phyloP scores from a whole-genome alignment of 2,329 filamentous ascomycete genomes.

The Talaromyces piceae region DNA sequence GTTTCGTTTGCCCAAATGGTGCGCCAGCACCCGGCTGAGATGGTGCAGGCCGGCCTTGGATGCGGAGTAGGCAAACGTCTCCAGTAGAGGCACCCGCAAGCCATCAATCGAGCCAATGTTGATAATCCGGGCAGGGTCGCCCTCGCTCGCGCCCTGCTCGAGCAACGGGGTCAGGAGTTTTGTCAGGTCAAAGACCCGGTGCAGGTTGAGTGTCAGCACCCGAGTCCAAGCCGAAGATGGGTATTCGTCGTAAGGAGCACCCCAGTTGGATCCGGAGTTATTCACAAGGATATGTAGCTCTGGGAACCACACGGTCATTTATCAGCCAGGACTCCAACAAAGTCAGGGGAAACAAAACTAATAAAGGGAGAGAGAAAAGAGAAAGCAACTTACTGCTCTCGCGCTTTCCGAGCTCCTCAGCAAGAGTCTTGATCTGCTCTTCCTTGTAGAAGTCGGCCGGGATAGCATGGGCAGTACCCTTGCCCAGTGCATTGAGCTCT shows the following conservation, averaged over 20 bases:
- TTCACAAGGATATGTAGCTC: constrained; percentile 44
- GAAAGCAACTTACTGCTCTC: constrained; percentile 49
- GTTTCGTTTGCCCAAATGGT: constrained; percentile 45
- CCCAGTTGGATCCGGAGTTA: constrained; percentile 49
- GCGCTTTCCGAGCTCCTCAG: constrained; percentile 42
- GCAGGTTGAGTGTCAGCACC: constrained; percentile 48
- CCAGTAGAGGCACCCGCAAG: constrained; percentile 44
- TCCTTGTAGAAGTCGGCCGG: constrained; percentile 47
- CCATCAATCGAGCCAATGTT: constrained; percentile 51
- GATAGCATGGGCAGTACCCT: constrained; percentile 45
- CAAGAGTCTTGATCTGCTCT: constrained; percentile 42
- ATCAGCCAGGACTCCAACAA: not conserved
- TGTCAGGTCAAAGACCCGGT: constrained; percentile 44
- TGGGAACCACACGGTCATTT: constrained; percentile 4
- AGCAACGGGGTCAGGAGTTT: constrained; percentile 43
- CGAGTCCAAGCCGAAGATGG: constrained; percentile 53
- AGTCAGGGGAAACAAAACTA: not conserved
- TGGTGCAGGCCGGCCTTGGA: constrained; percentile 49
- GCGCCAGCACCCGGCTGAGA: constrained; percentile 44
- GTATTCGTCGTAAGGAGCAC: constrained; percentile 51
- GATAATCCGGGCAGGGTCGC: constrained; percentile 43
- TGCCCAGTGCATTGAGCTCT: constrained; percentile 45
- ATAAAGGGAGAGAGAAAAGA: no score
- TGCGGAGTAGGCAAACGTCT: constrained; percentile 48
- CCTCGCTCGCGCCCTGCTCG: constrained; percentile 37